Evolutionary conservation across 495 filamentous ascomycete genomes (phyloP).

Genomic region (Hypoxylon crocopeplum): DNA sequence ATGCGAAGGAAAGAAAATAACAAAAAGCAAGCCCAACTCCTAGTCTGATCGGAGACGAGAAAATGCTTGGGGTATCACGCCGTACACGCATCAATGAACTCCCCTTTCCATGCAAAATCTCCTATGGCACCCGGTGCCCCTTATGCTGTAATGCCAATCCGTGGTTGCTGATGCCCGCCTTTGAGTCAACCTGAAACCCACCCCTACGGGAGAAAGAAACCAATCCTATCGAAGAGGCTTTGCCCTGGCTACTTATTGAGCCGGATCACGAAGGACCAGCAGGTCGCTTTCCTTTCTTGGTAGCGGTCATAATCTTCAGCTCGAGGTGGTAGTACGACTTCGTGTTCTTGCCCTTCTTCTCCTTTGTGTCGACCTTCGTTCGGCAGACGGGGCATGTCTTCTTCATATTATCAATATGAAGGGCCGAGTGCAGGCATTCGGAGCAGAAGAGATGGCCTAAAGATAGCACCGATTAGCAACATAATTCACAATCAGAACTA

Average conservation of each 20-base stretch:
- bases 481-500: not conserved
- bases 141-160: constrained; percentile 17
- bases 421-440: constrained; percentile 76
- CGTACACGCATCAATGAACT: constrained; percentile 32
- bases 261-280: constrained; percentile 14
- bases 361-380: constrained; percentile 62
- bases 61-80: constrained; percentile 31
- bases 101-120: constrained; percentile 32
- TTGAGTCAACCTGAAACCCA: not conserved
- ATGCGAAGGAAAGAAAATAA: not conserved
- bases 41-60: constrained; percentile 2
- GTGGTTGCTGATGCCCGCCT: constrained; percentile 1
- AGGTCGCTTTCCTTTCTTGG: constrained; percentile 52
- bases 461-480: constrained; percentile 5
- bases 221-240: not conserved
- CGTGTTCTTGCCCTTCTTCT: constrained; percentile 43
- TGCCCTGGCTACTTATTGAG: not conserved
- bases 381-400: constrained; percentile 61
- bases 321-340: constrained; percentile 64
- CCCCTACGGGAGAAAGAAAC: not conserved
- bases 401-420: constrained; percentile 63
- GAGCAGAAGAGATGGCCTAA: constrained; percentile 87
- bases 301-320: constrained; percentile 64
- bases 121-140: constrained; percentile 1
- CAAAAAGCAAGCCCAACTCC: constrained; percentile 2